Base-by-base conservation (phyloP, 2,329 filamentous ascomycete species). In the Hymenoscyphus repandus region DNA sequence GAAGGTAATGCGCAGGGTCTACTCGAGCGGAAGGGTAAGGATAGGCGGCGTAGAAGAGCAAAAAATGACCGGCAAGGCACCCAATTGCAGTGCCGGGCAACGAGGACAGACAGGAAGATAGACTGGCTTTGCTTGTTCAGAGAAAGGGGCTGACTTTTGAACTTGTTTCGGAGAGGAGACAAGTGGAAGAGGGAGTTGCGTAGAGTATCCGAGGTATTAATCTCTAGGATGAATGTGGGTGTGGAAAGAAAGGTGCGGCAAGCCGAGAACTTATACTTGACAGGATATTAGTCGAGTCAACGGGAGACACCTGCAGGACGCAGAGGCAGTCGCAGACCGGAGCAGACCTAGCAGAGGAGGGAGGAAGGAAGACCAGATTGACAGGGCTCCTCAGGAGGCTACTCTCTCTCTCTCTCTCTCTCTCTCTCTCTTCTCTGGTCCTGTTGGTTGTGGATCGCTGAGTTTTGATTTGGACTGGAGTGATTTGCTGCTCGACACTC, bases 191-290 rank as follows among this genome's bases (percentile, higher is more conserved):
- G 7, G 18, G 17, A 22, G 43, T 51, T 40, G 55, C 32, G 44
- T 45, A 17, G 43, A 6, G 32, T n/a, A 27, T 47, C 38, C 39
- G 45, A 37, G 41, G 45, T 39, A 34, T 51, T 49, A 49, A 56
- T 47, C 49, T 48, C 53, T 49, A 30, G 50, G 45, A 51, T 51
- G 37, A 48, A 20, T 22, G 52, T 45, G 40, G 41, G 32, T 41
- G 45, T 45, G 39, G 47, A 50, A 39, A 32, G 22, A 55, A 57
- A 55, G 20, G 57, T 58, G 58, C 60, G 56, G 53, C 53, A 58
- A 53, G 51, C 46, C 56, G 54, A 58, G 47, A 49, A 60, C 55
- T 61, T 61, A 60, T 62, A 61, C 56, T 51, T 45, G 18, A 46
- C 38, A 18, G 39, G 9, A 27, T 31, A n/a, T 10, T 27, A 15